A percentile compares a stretch with the other conserved stretches of the same genome.
These are phyloP conservation scores for Solidago caesia DNA, from an alignment of 129 eudicot species.

Conservation along the genomic window DNA sequence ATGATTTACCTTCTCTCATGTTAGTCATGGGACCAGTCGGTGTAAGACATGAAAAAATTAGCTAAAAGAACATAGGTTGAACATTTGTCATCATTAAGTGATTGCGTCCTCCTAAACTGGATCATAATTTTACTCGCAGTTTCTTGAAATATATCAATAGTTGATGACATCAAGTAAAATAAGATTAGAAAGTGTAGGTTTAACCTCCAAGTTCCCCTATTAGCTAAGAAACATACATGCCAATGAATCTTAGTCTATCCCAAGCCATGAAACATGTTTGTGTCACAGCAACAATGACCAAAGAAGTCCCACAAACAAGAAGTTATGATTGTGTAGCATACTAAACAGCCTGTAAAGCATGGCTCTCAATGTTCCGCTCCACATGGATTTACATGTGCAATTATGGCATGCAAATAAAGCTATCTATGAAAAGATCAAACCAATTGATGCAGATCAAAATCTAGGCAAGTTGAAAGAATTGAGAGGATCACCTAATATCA, in stretches of 20 bases:
- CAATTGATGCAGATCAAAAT: neutral
- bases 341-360: conserved; percentile 31
- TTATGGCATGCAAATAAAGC: conserved; percentile 19
- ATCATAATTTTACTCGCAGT: no score
- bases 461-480: conserved; percentile 1
- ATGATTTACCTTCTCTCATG: no score
- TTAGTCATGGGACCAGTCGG: no score
- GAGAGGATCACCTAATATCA: conserved; percentile 22
- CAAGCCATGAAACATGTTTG: conserved; percentile 11
- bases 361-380: conserved; percentile 19
- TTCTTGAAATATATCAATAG: no score
- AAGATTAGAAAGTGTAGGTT: no score
- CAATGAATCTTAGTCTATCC: conserved; percentile 3
- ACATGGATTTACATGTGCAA: conserved; percentile 37
- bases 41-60: no score
- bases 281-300: conserved; percentile 23
- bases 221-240: conserved; percentile 18
- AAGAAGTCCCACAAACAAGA: conserved; percentile 17
- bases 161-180: no score
- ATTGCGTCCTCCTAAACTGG: no score
- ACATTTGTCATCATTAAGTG: no score
- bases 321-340: conserved; percentile 20
- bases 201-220: neutral
- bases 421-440: conserved; percentile 6
- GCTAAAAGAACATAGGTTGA: no score